Percentiles rank a stretch among this genome's conserved stretches.
Evolutionary conservation across 2,329 filamentous ascomycete genomes (phyloP).

Genomic region (Epichloe scottii): DNA sequence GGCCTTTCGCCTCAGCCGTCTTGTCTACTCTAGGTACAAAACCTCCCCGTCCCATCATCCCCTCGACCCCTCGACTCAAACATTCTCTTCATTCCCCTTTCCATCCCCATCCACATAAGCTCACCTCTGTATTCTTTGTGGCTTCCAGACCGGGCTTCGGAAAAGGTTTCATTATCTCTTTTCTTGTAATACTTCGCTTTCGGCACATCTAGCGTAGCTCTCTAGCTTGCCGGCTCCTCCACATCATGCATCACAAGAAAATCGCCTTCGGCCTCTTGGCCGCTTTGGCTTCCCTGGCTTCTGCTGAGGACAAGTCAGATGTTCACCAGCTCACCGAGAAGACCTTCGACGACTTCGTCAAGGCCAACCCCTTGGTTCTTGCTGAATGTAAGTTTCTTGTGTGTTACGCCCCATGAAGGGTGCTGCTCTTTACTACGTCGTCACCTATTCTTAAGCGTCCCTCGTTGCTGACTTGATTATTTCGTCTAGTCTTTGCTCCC

Average conservation of each 20-base stretch:
- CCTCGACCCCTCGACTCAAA: not conserved
- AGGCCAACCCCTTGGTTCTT: slow-evolving; percentile 75
- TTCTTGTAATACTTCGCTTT: not conserved
- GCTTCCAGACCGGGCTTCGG: not conserved
- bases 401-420: too few relatives aligned
- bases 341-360: slow-evolving; percentile 77
- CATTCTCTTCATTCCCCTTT: slow-evolving; percentile 7
- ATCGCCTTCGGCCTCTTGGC: slow-evolving; percentile 42
- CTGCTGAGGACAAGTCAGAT: slow-evolving; percentile 53
- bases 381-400: slow-evolving; percentile 72
- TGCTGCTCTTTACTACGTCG: not conserved
- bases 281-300: slow-evolving; percentile 43
- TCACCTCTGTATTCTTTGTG: slow-evolving; percentile 4
- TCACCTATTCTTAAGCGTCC: not conserved
- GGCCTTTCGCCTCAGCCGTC: slow-evolving; percentile 8
- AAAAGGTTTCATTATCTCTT: not conserved
- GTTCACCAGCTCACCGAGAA: slow-evolving; percentile 76
- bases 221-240: not conserved
- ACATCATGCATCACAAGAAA: slow-evolving; percentile 36
- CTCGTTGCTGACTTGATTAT: slow-evolving; percentile 22
- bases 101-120: slow-evolving; percentile 7
- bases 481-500: slow-evolving; percentile 59
- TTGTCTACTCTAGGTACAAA: slow-evolving; percentile 18
- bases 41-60: slow-evolving; percentile 16
- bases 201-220: not conserved